A percentile compares a stretch with the other conserved stretches of the same genome.
Evolutionary conservation across 345 rosid species (phyloP).

Genomic region (Cardamine resedifolia): DNA sequence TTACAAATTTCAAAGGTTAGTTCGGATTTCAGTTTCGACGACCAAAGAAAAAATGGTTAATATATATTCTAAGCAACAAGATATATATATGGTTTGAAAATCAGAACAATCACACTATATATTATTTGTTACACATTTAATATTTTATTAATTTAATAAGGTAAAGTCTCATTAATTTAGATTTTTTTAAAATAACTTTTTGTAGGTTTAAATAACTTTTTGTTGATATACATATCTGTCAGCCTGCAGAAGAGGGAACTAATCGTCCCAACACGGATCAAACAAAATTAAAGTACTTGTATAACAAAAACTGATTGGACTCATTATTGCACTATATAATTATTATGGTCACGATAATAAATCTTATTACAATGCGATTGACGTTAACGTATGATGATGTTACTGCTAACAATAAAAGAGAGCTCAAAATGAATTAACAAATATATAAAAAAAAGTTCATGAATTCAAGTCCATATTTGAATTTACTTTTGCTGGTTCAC

Average conservation of each 20-base stretch:
- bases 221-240: slow-evolving; percentile 12
- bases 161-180: not conserved
- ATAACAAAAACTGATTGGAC: not conserved
- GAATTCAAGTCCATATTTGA: not conserved
- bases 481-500: not conserved
- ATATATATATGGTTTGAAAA: not conserved
- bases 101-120: not conserved
- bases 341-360: slow-evolving; percentile 27
- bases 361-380: slow-evolving; percentile 25
- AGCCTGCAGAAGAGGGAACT: slow-evolving; percentile 29
- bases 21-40: not conserved
- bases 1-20: not conserved
- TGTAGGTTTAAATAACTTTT: not conserved
- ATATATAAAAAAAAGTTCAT: not conserved
- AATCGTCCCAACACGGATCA: slow-evolving; percentile 15
- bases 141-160: too few species aligned
- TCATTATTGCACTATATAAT: slow-evolving; percentile 14
- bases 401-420: slow-evolving; percentile 16
- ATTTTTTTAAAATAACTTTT: not conserved
- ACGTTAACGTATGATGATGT: slow-evolving; percentile 41
- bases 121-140: not conserved
- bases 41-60: not conserved
- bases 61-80: not conserved
- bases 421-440: not conserved
- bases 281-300: not conserved